Percentiles rank a stretch among this genome's conserved stretches.
Conservation (phyloP, 768 basidiomycete genomes). For the Tulasnella sp. region DNA sequence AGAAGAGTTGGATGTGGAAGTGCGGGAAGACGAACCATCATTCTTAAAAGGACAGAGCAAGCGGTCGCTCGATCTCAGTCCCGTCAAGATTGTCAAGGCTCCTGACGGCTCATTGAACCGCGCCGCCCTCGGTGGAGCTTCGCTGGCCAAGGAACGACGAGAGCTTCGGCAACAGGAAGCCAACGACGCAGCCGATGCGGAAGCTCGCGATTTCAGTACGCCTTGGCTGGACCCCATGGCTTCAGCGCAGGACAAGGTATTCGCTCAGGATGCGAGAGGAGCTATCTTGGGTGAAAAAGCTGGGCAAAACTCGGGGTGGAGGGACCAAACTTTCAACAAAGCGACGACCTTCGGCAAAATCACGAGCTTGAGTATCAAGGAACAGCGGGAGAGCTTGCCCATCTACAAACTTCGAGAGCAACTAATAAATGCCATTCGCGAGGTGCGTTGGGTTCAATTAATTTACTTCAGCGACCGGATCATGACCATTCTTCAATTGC, state of each 20-base stretch:
- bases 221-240: conserved; percentile 99
- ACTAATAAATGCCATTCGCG: conserved; percentile 78
- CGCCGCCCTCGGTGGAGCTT: conserved; percentile 88
- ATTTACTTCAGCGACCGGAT: conserved; percentile 1
- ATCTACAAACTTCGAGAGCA: conserved; percentile 93
- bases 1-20: conserved; percentile 94
- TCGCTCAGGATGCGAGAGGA: conserved; percentile 87
- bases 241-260: conserved; percentile 71
- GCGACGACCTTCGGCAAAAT: conserved; percentile 93
- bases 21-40: conserved; percentile 92
- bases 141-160: conserved; percentile 88
- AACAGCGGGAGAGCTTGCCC: conserved; percentile 83
- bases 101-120: conserved; percentile 96
- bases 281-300: conserved; percentile 76
- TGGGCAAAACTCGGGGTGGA: conserved; percentile 81
- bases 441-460: conserved; percentile 45
- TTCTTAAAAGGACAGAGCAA: conserved; percentile 97
- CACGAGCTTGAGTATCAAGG: conserved; percentile 81
- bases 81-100: conserved; percentile 97
- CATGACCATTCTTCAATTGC: not conserved
- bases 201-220: conserved; percentile 87
- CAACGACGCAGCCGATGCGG: conserved; percentile 89
- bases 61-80: conserved; percentile 87
- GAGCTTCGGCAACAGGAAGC: conserved; percentile 91
- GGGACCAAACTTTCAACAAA: conserved; percentile 87